phyloP scores from a whole-genome alignment of 2,329 filamentous ascomycete species.

The Penicillium sp. region DNA sequence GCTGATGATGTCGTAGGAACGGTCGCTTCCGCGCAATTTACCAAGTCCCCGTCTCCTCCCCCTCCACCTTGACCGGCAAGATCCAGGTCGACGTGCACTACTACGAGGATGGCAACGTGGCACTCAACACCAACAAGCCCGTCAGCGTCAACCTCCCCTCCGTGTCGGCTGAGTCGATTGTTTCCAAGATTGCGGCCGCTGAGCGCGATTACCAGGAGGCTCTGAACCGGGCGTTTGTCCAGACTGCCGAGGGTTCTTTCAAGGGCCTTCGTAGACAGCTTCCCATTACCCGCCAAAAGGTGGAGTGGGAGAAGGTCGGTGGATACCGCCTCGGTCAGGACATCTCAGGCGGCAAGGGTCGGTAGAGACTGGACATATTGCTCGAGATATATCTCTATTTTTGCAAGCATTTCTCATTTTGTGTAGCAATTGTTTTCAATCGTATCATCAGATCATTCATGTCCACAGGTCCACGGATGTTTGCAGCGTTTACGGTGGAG shows the following conservation, averaged over 20 bases:
- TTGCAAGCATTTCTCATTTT: conserved; percentile 4
- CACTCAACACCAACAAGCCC: conserved; percentile 84
- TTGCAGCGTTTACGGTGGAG: background rate
- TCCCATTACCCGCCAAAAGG: conserved; percentile 95
- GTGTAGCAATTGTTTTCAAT: background rate
- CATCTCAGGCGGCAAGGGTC: conserved; percentile 66
- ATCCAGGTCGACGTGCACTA: conserved; percentile 98
- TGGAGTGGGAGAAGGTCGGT: conserved; percentile 98
- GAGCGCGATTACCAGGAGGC: conserved; percentile 98
- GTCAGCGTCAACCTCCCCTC: conserved; percentile 64
- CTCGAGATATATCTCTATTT: conserved; percentile 7
- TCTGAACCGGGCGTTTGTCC: conserved; percentile 85
- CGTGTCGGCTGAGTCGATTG: conserved; percentile 67
- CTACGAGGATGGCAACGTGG: conserved; percentile 98
- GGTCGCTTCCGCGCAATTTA: conserved; percentile 94
- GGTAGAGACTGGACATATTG: conserved; percentile 17
- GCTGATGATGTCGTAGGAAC: conserved; percentile 62
- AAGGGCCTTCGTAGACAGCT: conserved; percentile 90
- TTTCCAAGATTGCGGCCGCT: conserved; percentile 72
- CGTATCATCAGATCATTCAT: background rate
- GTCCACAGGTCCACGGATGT: no score
- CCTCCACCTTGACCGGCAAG: conserved; percentile 68
- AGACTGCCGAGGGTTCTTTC: conserved; percentile 89
- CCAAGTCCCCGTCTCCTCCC: conserved; percentile 69
- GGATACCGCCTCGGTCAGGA: conserved; percentile 85